Evolutionary conservation across 768 basidiomycete species (phyloP).

Genomic region (Mrakia frigida): DNA sequence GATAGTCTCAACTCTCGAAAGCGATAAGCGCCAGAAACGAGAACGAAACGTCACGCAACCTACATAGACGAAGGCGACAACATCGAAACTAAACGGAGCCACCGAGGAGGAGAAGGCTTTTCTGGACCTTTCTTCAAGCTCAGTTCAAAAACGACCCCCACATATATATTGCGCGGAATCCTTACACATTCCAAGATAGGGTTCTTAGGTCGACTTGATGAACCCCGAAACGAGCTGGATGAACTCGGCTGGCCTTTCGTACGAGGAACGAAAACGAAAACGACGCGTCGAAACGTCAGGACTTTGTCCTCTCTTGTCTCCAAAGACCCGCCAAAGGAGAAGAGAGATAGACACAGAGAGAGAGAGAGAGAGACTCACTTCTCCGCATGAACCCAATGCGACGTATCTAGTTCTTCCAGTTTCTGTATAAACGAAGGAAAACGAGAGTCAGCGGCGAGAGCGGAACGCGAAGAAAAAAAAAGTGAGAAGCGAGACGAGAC

Average conservation of each 20-base stretch:
- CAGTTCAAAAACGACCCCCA: no score
- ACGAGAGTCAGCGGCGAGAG: neutral
- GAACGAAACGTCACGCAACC: no score
- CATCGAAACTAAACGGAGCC: no score
- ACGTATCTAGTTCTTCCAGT: conserved; percentile 64
- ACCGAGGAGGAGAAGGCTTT: no score
- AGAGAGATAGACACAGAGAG: neutral
- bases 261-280: neutral
- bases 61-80: no score
- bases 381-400: conserved; percentile 91
- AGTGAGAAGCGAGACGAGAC: neutral
- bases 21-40: no score
- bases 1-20: no score
- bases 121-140: no score
- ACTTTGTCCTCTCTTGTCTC: neutral
- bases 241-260: conserved; percentile 45
- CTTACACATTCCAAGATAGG: no score
- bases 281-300: neutral
- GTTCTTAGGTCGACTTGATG: no score
- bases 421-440: neutral
- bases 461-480: neutral
- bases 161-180: no score
- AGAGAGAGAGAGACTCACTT: conserved; percentile 46
- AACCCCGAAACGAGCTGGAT: conserved; percentile 41
- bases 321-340: no score